Conservation (phyloP, 1,139 yeast genomes). For the Blastobotrys proliferans region DNA sequence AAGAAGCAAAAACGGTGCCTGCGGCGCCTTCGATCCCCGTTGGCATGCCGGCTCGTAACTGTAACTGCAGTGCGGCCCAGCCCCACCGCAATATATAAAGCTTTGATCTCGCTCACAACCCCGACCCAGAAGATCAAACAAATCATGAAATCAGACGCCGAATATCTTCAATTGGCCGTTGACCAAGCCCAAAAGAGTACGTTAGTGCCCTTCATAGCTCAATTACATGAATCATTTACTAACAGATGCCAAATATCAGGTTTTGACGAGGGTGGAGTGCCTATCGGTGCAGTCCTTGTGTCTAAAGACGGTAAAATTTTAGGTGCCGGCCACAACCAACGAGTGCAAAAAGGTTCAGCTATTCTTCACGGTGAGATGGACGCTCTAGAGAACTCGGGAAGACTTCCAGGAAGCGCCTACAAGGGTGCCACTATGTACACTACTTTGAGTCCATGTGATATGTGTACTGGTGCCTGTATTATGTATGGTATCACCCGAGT, state of each 20-base stretch:
- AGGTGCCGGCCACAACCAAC: conserved; percentile 84
- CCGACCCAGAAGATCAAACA: too few species aligned
- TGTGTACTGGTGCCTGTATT: conserved; percentile 93
- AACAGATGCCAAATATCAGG: conserved; percentile 43
- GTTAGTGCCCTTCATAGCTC: conserved; percentile 9
- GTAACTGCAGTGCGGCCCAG: too few species aligned
- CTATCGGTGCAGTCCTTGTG: conserved; percentile 75
- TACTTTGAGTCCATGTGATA: conserved; percentile 85
- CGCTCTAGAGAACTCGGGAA: conserved; percentile 84
- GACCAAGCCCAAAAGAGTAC: conserved; percentile 34
- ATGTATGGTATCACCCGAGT: conserved; percentile 83
- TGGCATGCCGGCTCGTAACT: too few species aligned
- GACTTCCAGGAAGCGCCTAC: conserved; percentile 66
- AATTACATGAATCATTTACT: too few species aligned
- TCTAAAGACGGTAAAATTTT: conserved; percentile 72
- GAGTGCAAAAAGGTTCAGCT: conserved; percentile 72
- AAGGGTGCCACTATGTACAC: conserved; percentile 64
- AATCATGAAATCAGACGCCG: conserved; percentile 19
- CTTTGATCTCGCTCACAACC: too few species aligned
- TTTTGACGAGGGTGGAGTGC: conserved; percentile 82
- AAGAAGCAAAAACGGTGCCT: too few species aligned
- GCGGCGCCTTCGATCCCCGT: too few species aligned
- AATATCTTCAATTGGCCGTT: conserved; percentile 32
- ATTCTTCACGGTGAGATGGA: conserved; percentile 89
- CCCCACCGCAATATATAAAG: too few species aligned